Evolutionary conservation across 1,284 basidiomycete genomes (phyloP).

Genomic region (Phaffia rhodozyma): DNA sequence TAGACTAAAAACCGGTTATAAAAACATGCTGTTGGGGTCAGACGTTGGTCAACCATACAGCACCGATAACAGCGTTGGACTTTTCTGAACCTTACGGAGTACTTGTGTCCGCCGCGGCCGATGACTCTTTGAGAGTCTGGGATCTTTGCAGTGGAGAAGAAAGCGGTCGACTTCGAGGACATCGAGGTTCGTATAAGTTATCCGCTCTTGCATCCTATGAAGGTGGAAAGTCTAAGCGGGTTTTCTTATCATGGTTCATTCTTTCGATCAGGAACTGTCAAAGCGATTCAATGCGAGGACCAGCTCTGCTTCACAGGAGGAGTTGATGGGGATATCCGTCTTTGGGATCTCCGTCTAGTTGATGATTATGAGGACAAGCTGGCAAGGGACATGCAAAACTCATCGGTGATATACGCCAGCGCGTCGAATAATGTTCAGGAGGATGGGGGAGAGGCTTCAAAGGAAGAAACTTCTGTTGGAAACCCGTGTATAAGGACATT

Average conservation of each 20-base stretch:
- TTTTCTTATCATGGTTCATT: no score
- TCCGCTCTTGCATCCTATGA: no score
- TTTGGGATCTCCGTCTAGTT: constrained; percentile 78
- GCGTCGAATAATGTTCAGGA: constrained; percentile 4
- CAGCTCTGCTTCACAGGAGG: constrained; percentile 82
- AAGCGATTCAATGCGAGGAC: constrained; percentile 87
- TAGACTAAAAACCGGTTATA: background rate
- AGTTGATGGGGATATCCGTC: constrained; percentile 64
- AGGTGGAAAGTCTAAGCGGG: no score
- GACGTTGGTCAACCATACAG: constrained; percentile 69
- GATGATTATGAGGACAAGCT: constrained; percentile 59
- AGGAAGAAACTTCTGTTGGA: background rate
- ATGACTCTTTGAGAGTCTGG: constrained; percentile 48
- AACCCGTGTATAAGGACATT: constrained; percentile 59
- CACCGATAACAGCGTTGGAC: constrained; percentile 78
- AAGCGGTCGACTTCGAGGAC: constrained; percentile 67
- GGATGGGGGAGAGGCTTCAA: constrained; percentile 23
- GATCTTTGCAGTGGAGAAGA: constrained; percentile 50
- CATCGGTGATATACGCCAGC: background rate
- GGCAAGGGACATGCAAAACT: constrained; percentile 35
- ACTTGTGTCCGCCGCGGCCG: constrained; percentile 68
- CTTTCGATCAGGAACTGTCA: constrained; percentile 45
- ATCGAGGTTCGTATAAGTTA: constrained; percentile 41
- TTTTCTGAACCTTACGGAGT: constrained; percentile 95
- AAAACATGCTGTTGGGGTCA: constrained; percentile 27